These are phyloP conservation scores for Paspalum vaginatum DNA, from an alignment of 176 grass and related monocot species.

Conservation along the genomic window DNA sequence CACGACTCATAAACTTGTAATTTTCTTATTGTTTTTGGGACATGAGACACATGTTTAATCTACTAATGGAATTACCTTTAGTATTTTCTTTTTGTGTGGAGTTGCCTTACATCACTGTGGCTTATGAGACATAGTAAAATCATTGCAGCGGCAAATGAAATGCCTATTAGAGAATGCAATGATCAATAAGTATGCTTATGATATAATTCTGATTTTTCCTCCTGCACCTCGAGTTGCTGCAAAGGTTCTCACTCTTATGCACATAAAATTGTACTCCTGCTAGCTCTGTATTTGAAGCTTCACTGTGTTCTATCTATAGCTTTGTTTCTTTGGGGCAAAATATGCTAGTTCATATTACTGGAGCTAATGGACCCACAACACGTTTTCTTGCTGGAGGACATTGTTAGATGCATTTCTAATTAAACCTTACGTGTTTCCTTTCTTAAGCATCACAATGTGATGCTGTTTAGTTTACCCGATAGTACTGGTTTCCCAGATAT, in stretches of 20 bases:
- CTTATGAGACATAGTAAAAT: slow-evolving; percentile 23
- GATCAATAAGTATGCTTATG: background rate
- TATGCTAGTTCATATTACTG: background rate
- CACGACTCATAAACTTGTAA: slow-evolving; percentile 97
- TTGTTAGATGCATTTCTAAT: slow-evolving; percentile 6
- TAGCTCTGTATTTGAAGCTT: background rate
- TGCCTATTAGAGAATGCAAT: slow-evolving; percentile 21
- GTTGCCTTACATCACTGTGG: slow-evolving; percentile 8
- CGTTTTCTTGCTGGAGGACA: background rate
- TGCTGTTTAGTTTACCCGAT: slow-evolving; percentile 12
- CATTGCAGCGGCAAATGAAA: background rate
- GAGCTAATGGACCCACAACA: background rate
- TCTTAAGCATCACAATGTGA: background rate
- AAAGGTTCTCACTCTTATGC: background rate
- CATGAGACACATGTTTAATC: slow-evolving; percentile 9
- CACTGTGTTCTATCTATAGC: background rate
- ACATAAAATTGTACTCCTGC: background rate
- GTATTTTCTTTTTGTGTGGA: slow-evolving; percentile 7
- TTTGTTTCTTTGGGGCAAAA: slow-evolving; percentile 5
- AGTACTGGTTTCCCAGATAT: background rate
- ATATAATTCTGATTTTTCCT: slow-evolving; percentile 19
- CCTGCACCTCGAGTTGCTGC: slow-evolving; percentile 19
- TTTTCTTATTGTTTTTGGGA: slow-evolving; percentile 33
- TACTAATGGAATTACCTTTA: slow-evolving; percentile 1
- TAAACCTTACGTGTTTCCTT: background rate